Base-by-base conservation (phyloP, 352 stramenopile species). In the Thraustochytrium striatum region DNA sequence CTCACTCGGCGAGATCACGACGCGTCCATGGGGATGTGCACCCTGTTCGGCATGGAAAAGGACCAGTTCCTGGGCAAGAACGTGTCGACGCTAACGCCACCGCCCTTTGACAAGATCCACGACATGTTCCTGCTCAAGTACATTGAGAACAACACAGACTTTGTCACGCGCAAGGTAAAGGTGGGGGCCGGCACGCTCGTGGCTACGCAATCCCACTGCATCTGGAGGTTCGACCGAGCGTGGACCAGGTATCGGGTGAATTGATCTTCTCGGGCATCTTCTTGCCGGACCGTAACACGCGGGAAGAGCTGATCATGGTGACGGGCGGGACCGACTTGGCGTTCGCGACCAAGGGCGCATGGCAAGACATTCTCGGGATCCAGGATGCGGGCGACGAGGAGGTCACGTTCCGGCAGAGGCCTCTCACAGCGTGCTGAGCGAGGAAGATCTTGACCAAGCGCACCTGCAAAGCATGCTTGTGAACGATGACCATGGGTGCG, bases 31-130 rank as follows among this genome's bases (percentile, higher is more conserved):
- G 50, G 50, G 35, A n/a, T 69, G 5, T 55, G 32, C 19, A 69
- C 39, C n/a, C 44, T 79, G 50, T 50, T 79, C 9, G 69, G 69
- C 36, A 72, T 72, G 50, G 21, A 2, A 8, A n/a, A 3, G n/a
- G 69, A 79, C 21, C 50, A 79, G 25, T 13, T 79, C 5, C 35
- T 79, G 13, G 69, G 69, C 28, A 19, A 73, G 21, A 41, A 1
- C 21, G 30, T 69, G 16, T 55, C 44, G 19, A 73, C 0, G 16
- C 38, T 79, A 25, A 3, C 35, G 9, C 69, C 69, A 5, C 25
- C 16, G 19, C 69, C 69, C 9, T 79, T 65, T 25, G 1, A 55
- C 30, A 8, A 16, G 7, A 69, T 79, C 50, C 69, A 79, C 55
- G 50, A 62, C 35, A 25, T 28, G 5, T 73, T 79, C 19, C 43